Evolutionary conservation across 441 rosid genomes (phyloP), one percentile per base, ranked within the genome.

Genomic region (Francoa sonchifolia): DNA sequence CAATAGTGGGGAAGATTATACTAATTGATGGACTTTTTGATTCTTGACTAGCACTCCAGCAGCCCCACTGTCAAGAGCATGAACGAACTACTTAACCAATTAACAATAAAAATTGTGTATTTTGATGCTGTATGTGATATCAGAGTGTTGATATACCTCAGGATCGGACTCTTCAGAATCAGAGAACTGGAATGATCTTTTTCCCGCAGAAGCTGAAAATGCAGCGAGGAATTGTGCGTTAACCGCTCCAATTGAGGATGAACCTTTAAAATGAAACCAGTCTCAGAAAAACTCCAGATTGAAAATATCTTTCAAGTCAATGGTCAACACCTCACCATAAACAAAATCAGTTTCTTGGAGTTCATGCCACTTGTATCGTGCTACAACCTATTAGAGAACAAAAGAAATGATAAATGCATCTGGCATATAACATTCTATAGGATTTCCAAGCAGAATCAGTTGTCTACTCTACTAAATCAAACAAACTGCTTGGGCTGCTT

Each of bases 161-260:
- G 98, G 94, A 71, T 89, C 94, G 59, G 98, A 84, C 63, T 89
- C 95, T 60, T 89, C 84, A 29, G 94, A 84, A 42, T 84, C 92
- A 30, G 68, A 67, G 34, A 47, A 33, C 48, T 48, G 68, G 31
- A 48, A 20, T 13, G 77, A 73, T 64, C 63, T 81, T 64, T 89
- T 82, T 57, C 97, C 94, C 8, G 71, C 63, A 29, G 97, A 93
- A 41, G 88, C 73, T 39, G 95, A 68, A 72, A 89, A 89, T 15
- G 82, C 72, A 47, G 94, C 82, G 52, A 79, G 65, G 66, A 89
- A 89, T 15, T 72, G 86, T 35, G 86, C 64, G 47, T 69, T 73
- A 64, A 71, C 55, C 32, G 87, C 74, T 59, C 95, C 95, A 48
- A 82, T 58, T 36, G 95, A 89, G 33, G 98, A 82, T 26, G 94